phyloP scores from a whole-genome alignment of 495 filamentous ascomycete species.

The Sphaerosporella brunnea region DNA sequence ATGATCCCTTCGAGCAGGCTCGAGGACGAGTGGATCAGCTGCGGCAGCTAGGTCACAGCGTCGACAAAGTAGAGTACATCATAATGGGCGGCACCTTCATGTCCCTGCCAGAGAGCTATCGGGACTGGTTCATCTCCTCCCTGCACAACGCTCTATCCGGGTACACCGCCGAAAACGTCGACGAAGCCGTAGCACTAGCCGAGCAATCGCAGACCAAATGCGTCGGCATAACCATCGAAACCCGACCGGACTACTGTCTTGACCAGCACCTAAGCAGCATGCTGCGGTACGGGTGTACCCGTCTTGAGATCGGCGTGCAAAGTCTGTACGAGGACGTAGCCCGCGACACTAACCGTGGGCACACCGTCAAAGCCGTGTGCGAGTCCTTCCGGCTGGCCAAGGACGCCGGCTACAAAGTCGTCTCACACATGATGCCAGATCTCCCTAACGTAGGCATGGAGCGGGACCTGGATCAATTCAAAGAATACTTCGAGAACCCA shows the following conservation, averaged over 20 bases:
- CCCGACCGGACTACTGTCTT: slow-evolving; percentile 86
- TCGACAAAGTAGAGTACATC: slow-evolving; percentile 98
- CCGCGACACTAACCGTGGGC: slow-evolving; percentile 87
- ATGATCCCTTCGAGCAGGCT: slow-evolving; percentile 96
- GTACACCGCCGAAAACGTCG: slow-evolving; percentile 76
- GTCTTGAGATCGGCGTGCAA: slow-evolving; percentile 87
- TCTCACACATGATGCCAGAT: slow-evolving; percentile 99
- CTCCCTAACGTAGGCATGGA: slow-evolving; percentile 97
- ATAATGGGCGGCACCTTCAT: slow-evolving; percentile 99
- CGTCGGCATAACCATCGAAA: slow-evolving; percentile 97
- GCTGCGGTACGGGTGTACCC: slow-evolving; percentile 91
- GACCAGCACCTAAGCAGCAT: slow-evolving; percentile 81
- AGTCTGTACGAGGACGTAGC: slow-evolving; percentile 98
- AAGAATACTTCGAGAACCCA: slow-evolving; percentile 94
- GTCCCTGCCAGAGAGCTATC: slow-evolving; percentile 75
- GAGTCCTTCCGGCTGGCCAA: slow-evolving; percentile 91
- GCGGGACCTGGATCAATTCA: slow-evolving; percentile 87
- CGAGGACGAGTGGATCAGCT: slow-evolving; percentile 91
- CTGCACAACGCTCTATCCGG: slow-evolving; percentile 91
- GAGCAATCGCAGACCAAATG: slow-evolving; percentile 45
- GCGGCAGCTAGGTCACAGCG: slow-evolving; percentile 81
- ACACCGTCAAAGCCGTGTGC: slow-evolving; percentile 84
- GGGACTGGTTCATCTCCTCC: slow-evolving; percentile 83
- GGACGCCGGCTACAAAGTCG: slow-evolving; percentile 96
- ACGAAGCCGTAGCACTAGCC: slow-evolving; percentile 61